Conservation (phyloP, 129 eudicot genomes). For the Mikania micrantha region DNA sequence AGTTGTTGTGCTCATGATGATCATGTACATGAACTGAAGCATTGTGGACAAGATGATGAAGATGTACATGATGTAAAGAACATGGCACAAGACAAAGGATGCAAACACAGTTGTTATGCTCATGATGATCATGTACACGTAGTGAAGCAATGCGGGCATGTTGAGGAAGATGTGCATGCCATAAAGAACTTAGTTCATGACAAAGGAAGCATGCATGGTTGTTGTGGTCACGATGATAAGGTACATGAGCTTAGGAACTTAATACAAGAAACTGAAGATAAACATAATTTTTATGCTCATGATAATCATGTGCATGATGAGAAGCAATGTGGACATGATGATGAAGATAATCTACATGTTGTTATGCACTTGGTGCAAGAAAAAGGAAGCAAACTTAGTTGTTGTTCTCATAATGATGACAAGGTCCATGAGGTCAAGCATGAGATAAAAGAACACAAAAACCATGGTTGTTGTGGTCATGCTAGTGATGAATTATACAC, state of each 20-base stretch:
- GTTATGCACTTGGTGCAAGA: not conserved
- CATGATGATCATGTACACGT: not conserved
- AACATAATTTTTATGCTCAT: not conserved
- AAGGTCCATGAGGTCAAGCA: not conserved
- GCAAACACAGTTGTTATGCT: not conserved
- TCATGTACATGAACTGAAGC: not conserved
- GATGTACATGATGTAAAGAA: conserved; percentile 1
- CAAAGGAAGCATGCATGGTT: not conserved
- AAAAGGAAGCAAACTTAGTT: not conserved
- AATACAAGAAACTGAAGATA: not conserved
- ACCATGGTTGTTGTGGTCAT: not conserved
- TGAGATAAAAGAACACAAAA: not conserved
- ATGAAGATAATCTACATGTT: conserved; percentile 16
- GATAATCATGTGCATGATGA: not conserved
- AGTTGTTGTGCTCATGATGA: not conserved
- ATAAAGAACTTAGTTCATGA: not conserved
- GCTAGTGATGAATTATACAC: not conserved
- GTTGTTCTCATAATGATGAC: conserved; percentile 9
- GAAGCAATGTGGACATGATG: not conserved
- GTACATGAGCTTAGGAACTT: not conserved
- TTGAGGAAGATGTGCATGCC: conserved; percentile 14
- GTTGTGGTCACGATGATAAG: not conserved
- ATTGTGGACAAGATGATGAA: conserved; percentile 8
- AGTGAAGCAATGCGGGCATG: not conserved
- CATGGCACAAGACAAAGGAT: not conserved